Base-by-base conservation (phyloP, 139 green algal species). In the Coccomyxa sp. region DNA sequence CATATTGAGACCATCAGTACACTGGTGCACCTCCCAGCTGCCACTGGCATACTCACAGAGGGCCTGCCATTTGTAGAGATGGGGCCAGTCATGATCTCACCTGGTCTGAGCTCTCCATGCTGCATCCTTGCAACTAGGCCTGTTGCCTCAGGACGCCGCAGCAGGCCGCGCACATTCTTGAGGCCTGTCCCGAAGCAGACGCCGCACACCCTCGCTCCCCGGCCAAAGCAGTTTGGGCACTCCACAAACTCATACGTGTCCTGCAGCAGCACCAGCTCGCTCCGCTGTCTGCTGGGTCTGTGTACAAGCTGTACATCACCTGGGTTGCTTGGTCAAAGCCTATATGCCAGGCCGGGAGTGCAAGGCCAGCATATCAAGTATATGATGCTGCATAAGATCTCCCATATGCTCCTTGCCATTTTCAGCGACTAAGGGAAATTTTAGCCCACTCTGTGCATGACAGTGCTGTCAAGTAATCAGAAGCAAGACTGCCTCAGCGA, bases 241-340 rank as follows among this genome's bases (percentile, higher is more conserved):
- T 99, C 96, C 5, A 92, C 92, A 77, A 98, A 99, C 87, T 99
- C 93, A 79, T 99, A 99, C 27, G 86, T 95, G 86, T 98, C 95
- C 86, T 97, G 94, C 68, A 92, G 90, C n/a, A n/a, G n/a, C n/a
- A n/a, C n/a, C n/a, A n/a, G n/a, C n/a, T n/a, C n/a, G n/a, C n/a
- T n/a, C n/a, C n/a, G n/a, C n/a, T n/a, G 86, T 58, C 87, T 88
- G 33, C 83, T 70, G 73, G 29, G 34, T 27, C 9, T 16, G 7
- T n/a, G 12, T 6, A 73, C 27, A 12, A 73, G 27, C 68, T 40
- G 68, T 38, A 9, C 39, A 8, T 7, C 38, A 27, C 8, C 10
- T n/a, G 33, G 33, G 58, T 22, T 8, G 58, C 8, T 12, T 27
- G 34, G 14, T 9, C 29, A n/a, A 70, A 10, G 58, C 9, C 33